Base-by-base conservation (phyloP, 345 rosid species). In the Nasturtium officinale region DNA sequence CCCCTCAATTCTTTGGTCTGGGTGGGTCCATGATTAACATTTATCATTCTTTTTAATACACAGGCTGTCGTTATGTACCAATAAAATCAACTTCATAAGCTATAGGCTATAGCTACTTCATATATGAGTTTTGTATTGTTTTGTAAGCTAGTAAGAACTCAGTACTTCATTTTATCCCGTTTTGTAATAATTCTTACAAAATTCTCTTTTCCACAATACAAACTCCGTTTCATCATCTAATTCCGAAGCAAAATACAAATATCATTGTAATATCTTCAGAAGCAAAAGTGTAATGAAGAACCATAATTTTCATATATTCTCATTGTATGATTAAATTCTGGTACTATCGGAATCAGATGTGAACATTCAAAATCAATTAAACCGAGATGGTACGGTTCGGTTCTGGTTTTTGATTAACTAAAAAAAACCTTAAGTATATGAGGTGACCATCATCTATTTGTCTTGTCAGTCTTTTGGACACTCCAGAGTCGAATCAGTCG, bases 31-130 rank as follows among this genome's bases (percentile, higher is more conserved):
- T 40, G 9, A 60, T 43, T 52, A n/a, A 60, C 30, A 30, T 42
- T 40, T 43, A 68, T 53, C 29, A 68, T 75, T 75, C 64, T 68
- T 75, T 75, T 57, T 75, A 52, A 52, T 52, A 75, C 68, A 5
- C 59, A 43, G 56, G 38, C 57, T 60, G 25, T 43, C 52, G 60
- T 57, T 65, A 15, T 56, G 59, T 65, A 46, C 42, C 65, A 56
- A 28, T 47, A 72, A 63, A 53, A 53, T 72, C 20, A 51, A 62
- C 28, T 53, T 56, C 28, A 35, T 20, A 45, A 43, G n/a, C 18
- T 43, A 43, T n/a, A n/a, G n/a, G n/a, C n/a, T n/a, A n/a, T n/a
- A n/a, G n/a, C 16, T 43, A 23, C 25, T 1, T 23, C 25, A 23
- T 23, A 16, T 10, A 13, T 32, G 59, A 70, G 67, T 51, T 51